Base-by-base conservation (phyloP, 208 protist genomes). In the Crithidia fasciculata region DNA sequence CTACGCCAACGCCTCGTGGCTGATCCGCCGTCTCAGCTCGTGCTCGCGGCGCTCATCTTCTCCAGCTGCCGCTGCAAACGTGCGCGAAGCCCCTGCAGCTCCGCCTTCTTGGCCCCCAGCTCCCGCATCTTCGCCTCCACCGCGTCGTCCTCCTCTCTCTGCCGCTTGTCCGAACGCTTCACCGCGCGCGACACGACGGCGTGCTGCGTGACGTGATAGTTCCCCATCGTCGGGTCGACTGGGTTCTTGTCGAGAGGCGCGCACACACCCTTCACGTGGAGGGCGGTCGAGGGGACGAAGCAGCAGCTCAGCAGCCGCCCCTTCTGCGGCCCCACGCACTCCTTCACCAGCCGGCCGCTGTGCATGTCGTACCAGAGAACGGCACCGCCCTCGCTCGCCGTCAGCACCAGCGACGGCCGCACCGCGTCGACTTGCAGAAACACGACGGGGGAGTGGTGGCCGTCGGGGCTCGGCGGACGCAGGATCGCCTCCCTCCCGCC, bases 281-380 rank as follows among this genome's bases (percentile, higher is more conserved):
- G 65, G 7, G 67, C 65, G 0, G 52, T 52, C 8, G 57, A 10
- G 1, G 77, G 62, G 15, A 73, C 64, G 1, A 82, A 19, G 63
- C 81, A 87, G 61, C 87, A 87, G 61, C 86, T 85, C 10, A 85
- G 65, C n/a, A 91, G 52, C 43, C 67, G 71, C 13, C 73, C 64
- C 41, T 82, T 72, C 56, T 87, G 76, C 41, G 69, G 59, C 10
- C 67, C 74, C 4, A 95, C 47, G 37, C 77, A 82, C 76, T 90
- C 82, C 36, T 69, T 76, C 41, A 88, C 65, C 36, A 87, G 58
- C 43, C 74, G 60, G 41, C 78, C 74, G 47, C 41, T 74, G 15
- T 9, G 43, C 5, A 77, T 80, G 61, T 89, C 88, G 68, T 88
- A 91, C 80, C 81, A 89, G 59, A 91, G 57, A n/a, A 92, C 66